These are phyloP conservation scores for Inga laurina DNA, from an alignment of 306 rosid species.

Conservation along the genomic window DNA sequence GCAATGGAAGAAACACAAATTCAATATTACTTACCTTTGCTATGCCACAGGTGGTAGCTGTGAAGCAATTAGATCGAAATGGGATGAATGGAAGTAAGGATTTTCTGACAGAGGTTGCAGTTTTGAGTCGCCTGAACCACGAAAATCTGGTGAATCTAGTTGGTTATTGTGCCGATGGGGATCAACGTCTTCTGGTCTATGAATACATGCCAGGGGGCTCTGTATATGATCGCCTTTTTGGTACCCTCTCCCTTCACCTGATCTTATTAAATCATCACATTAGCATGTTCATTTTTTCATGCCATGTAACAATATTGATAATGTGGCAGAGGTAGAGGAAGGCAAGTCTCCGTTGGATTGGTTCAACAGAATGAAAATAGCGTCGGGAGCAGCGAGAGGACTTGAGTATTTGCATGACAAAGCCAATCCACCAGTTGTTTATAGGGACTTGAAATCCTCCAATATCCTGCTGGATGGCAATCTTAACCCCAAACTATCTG, in stretches of 20 bases:
- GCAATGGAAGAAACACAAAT: too few relatives aligned
- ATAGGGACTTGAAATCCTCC: slow-evolving; percentile 64
- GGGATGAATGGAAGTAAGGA: slow-evolving; percentile 66
- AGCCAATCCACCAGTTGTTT: slow-evolving; percentile 70
- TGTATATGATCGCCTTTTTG: slow-evolving; percentile 66
- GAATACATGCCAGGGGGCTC: slow-evolving; percentile 57
- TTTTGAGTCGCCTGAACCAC: slow-evolving; percentile 59
- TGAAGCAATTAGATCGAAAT: slow-evolving; percentile 89
- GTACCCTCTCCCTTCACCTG: slow-evolving; percentile 32
- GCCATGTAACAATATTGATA: background rate
- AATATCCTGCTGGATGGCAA: slow-evolving; percentile 62
- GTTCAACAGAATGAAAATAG: slow-evolving; percentile 74
- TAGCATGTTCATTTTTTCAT: background rate
- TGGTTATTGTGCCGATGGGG: slow-evolving; percentile 97
- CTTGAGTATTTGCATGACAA: slow-evolving; percentile 77
- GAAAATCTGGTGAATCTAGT: slow-evolving; percentile 72
- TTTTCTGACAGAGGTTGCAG: slow-evolving; percentile 58
- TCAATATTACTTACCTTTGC: background rate
- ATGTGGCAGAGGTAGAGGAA: background rate
- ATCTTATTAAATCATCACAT: background rate
- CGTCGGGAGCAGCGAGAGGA: slow-evolving; percentile 67
- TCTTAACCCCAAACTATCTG: slow-evolving; percentile 54
- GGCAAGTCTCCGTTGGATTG: slow-evolving; percentile 53
- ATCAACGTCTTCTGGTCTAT: slow-evolving; percentile 87
- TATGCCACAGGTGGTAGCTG: slow-evolving; percentile 63